A percentile compares a stretch with the other conserved stretches of the same genome.
phyloP scores from a whole-genome alignment of 129 eudicot genomes.

The Apium graveolens region DNA sequence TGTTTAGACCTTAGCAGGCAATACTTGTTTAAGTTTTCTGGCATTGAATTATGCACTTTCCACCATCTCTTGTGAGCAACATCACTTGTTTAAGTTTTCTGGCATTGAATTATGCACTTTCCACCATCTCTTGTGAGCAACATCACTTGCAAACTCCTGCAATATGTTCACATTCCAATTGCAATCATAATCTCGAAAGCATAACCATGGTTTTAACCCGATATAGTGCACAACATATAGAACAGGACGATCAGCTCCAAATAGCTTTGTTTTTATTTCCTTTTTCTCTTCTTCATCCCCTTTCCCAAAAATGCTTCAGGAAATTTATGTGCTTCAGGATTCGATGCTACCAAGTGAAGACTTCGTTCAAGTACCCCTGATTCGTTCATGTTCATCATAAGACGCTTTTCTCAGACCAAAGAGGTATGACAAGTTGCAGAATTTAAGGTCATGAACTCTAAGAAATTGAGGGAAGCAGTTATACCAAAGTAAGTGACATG shows the following conservation, averaged over 20 bases:
- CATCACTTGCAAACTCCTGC: conserved; percentile 82
- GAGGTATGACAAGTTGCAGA: too few relatives aligned
- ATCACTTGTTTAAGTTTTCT: conserved; percentile 59
- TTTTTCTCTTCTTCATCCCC: conserved; percentile 71
- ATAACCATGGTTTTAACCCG: conserved; percentile 81
- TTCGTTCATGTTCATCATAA: too few relatives aligned
- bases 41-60: conserved; percentile 86
- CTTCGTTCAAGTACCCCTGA: conserved; percentile 80
- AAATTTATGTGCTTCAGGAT: conserved; percentile 81
- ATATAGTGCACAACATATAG: conserved; percentile 64
- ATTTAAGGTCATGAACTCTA: too few relatives aligned
- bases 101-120: conserved; percentile 86
- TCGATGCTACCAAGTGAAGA: conserved; percentile 94
- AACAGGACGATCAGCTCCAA: conserved; percentile 66
- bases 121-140: conserved; percentile 78
- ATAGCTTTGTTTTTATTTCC: conserved; percentile 48
- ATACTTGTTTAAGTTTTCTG: conserved; percentile 61
- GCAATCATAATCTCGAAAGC: conserved; percentile 80
- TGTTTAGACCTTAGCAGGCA: conserved; percentile 73
- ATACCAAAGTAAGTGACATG: too few relatives aligned
- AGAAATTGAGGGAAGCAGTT: too few relatives aligned
- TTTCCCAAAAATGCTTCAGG: conserved; percentile 70
- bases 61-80: conserved; percentile 74
- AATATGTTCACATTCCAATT: conserved; percentile 67
- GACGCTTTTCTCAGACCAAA: too few relatives aligned